phyloP scores from a whole-genome alignment of 352 stramenopile genomes.

The Phytopythium sindhum region DNA sequence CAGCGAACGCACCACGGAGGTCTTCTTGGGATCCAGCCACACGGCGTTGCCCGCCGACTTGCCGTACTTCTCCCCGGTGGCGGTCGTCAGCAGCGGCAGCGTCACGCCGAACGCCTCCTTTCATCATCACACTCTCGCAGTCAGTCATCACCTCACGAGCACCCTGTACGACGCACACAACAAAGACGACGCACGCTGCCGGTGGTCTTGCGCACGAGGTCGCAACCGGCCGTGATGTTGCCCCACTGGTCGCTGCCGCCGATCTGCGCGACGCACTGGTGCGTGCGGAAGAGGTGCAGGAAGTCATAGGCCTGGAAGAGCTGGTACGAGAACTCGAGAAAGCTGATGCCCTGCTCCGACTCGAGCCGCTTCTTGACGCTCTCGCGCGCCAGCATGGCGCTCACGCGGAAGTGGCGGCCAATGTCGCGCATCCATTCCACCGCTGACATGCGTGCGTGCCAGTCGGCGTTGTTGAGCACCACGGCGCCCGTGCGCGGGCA shows the following conservation, averaged over 20 bases:
- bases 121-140: constrained; percentile 7
- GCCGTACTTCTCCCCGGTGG: constrained; percentile 98
- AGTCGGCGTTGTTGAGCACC: constrained; percentile 99
- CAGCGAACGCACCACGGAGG: constrained; percentile 90
- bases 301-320: constrained; percentile 99
- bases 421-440: constrained; percentile 98
- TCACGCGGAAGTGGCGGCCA: constrained; percentile 95
- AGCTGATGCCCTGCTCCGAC: constrained; percentile 95
- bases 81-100: constrained; percentile 96
- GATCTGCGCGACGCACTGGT: constrained; percentile 94
- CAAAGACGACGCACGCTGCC: constrained; percentile 31
- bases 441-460: constrained; percentile 93
- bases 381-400: constrained; percentile 98
- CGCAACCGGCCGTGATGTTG: constrained; percentile 97
- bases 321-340: constrained; percentile 99
- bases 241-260: constrained; percentile 99
- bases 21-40: constrained; percentile 95
- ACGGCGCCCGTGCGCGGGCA: constrained; percentile 86
- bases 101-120: constrained; percentile 93
- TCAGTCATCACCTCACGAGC: not conserved
- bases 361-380: constrained; percentile 96
- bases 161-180: not conserved
- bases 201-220: constrained; percentile 93
- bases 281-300: constrained; percentile 91
- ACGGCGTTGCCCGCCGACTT: constrained; percentile 98